These are phyloP conservation scores for Mariannaea elegans DNA, from an alignment of 2,329 filamentous ascomycete genomes.

Conservation along the genomic window DNA sequence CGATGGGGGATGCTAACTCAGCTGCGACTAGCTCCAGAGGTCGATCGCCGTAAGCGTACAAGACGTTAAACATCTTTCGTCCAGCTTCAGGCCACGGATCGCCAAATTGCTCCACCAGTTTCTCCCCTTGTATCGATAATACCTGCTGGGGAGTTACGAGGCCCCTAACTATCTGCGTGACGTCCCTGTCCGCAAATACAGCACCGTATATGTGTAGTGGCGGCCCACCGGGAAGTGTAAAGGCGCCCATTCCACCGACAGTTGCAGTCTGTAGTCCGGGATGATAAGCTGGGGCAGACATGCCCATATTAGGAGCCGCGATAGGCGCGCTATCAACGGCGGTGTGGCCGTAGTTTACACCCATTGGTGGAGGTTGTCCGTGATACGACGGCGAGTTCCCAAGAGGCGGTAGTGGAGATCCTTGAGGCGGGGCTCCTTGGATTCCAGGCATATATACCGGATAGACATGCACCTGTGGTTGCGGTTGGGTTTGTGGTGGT, in stretches of 20 bases:
- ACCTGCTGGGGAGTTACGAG: slow-evolving; percentile 14
- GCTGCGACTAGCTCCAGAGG: slow-evolving; percentile 23
- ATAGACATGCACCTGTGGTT: slow-evolving; percentile 20
- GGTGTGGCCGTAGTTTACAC: not conserved
- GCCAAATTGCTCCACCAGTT: slow-evolving; percentile 10
- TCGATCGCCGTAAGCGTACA: slow-evolving; percentile 21
- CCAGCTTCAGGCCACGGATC: slow-evolving; percentile 20
- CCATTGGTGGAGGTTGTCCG: slow-evolving; percentile 9
- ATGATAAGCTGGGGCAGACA: not conserved
- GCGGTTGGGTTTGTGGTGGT: slow-evolving; percentile 10
- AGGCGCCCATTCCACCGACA: not conserved
- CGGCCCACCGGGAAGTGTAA: not conserved
- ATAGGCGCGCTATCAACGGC: not conserved
- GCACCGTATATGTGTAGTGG: slow-evolving; percentile 21
- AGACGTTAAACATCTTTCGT: slow-evolving; percentile 23
- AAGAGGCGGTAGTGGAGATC: not conserved
- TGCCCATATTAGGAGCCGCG: not conserved
- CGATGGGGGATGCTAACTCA: not conserved
- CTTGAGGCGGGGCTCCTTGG: not conserved
- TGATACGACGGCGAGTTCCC: slow-evolving; percentile 6
- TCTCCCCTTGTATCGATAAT: slow-evolving; percentile 4
- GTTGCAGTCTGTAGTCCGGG: not conserved
- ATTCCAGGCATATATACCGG: slow-evolving; percentile 18
- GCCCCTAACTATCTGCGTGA: slow-evolving; percentile 7
- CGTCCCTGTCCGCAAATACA: slow-evolving; percentile 21